Evolutionary conservation across 2,329 filamentous ascomycete genomes (phyloP).

Genomic region (Tolypocladium album): DNA sequence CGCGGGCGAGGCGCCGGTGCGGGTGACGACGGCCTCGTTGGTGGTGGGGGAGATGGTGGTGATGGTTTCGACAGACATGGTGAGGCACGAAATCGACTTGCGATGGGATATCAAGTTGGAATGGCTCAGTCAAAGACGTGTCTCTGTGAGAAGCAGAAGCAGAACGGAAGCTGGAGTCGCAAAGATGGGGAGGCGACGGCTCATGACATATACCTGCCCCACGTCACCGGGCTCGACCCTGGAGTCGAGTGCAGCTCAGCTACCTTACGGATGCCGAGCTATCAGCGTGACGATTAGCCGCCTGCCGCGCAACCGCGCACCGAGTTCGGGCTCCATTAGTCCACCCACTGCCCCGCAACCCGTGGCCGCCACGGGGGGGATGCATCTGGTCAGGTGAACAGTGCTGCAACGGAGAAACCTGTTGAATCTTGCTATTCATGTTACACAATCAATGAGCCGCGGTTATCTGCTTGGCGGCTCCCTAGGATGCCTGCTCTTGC

Average conservation of each 20-base stretch:
- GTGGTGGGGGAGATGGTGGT: conserved; percentile 85
- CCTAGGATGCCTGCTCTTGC: neutral
- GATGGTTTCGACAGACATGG: conserved; percentile 54
- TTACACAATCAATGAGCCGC: neutral
- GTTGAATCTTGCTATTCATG: neutral
- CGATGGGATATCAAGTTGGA: neutral
- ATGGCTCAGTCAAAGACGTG: neutral
- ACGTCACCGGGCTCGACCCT: neutral
- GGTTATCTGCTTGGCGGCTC: neutral
- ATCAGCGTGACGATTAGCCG: conserved; percentile 1
- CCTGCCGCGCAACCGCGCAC: conserved; percentile 3
- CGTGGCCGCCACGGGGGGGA: neutral
- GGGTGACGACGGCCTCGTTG: conserved; percentile 71
- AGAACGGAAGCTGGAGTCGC: neutral
- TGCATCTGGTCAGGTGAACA: neutral
- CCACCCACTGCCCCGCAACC: conserved; percentile 1
- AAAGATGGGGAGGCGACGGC: neutral
- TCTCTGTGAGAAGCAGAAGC: neutral
- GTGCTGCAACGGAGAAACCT: neutral
- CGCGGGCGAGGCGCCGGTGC: conserved; percentile 59
- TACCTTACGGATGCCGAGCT: neutral
- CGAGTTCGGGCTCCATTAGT: conserved; percentile 1
- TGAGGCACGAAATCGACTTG: conserved; percentile 8
- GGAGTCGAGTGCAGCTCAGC: neutral
- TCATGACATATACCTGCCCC: conserved; percentile 2